Evolutionary conservation across 2,329 filamentous ascomycete genomes (phyloP).

Genomic region (Fusarium domesticum): DNA sequence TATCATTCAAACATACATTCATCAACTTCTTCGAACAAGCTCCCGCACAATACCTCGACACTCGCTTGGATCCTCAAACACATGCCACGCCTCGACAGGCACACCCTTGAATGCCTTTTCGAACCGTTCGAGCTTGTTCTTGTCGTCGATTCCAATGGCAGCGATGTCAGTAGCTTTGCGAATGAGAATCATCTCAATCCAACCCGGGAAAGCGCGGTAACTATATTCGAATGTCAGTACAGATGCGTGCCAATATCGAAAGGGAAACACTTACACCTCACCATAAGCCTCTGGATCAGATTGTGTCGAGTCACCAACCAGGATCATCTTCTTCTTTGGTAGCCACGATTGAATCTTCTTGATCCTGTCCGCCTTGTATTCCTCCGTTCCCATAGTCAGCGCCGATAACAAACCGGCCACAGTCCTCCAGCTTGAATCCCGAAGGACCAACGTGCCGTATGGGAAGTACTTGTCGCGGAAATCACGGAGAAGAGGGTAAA

Average conservation of each 20-base stretch:
- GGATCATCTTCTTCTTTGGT: constrained; percentile 74
- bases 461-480: constrained; percentile 74
- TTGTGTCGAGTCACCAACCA: constrained; percentile 88
- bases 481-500: constrained; percentile 78
- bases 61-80: constrained; percentile 77
- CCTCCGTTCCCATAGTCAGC: constrained; percentile 75
- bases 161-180: constrained; percentile 77
- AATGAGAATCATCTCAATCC: constrained; percentile 82
- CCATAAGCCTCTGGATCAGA: constrained; percentile 88
- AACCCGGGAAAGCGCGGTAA: constrained; percentile 64
- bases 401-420: constrained; percentile 74
- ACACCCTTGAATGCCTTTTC: constrained; percentile 77
- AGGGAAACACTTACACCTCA: constrained; percentile 56
- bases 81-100: constrained; percentile 69
- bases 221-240: constrained; percentile 32
- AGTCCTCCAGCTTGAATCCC: constrained; percentile 84
- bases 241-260: not conserved
- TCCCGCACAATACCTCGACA: constrained; percentile 39
- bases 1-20: not conserved
- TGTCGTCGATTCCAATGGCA: constrained; percentile 65
- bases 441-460: constrained; percentile 75
- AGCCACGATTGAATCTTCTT: constrained; percentile 75
- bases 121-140: constrained; percentile 73
- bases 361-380: constrained; percentile 82
- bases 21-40: constrained; percentile 17